Conservation (phyloP, 192 early-diverging fungal species). For the Coemansia sp. region DNA sequence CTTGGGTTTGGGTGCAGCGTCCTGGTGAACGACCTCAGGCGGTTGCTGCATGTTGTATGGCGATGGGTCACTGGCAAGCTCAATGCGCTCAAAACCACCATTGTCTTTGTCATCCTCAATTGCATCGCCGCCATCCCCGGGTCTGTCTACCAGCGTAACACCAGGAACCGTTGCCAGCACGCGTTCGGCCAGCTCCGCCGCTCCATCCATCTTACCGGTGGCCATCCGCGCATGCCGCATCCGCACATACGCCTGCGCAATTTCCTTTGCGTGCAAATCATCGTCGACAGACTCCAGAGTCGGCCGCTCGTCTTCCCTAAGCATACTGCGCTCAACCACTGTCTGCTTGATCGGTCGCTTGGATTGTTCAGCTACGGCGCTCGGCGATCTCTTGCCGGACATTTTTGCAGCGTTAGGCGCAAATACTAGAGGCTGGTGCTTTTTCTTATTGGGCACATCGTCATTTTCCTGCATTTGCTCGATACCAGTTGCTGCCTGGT, state of each 20-base stretch:
- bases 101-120: neutral
- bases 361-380: neutral
- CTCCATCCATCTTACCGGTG: conserved; percentile 30
- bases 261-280: conserved; percentile 47
- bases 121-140: neutral
- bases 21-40: conserved; percentile 29
- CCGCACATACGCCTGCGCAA: conserved; percentile 39
- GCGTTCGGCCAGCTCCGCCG: conserved; percentile 33
- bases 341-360: conserved; percentile 24
- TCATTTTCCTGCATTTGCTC: neutral
- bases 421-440: conserved; percentile 5
- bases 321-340: conserved; percentile 30
- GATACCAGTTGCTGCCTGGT: neutral
- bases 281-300: conserved; percentile 30
- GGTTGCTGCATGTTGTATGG: neutral
- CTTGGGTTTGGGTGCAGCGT: conserved; percentile 20
- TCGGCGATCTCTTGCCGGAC: conserved; percentile 1
- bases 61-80: conserved; percentile 24
- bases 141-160: conserved; percentile 22
- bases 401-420: conserved; percentile 20
- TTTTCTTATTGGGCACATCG: neutral
- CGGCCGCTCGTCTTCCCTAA: neutral
- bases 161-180: conserved; percentile 19
- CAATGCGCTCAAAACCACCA: conserved; percentile 19
- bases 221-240: conserved; percentile 30